phyloP scores from a whole-genome alignment of 495 filamentous ascomycete genomes.

The Neohortaea acidophila region DNA sequence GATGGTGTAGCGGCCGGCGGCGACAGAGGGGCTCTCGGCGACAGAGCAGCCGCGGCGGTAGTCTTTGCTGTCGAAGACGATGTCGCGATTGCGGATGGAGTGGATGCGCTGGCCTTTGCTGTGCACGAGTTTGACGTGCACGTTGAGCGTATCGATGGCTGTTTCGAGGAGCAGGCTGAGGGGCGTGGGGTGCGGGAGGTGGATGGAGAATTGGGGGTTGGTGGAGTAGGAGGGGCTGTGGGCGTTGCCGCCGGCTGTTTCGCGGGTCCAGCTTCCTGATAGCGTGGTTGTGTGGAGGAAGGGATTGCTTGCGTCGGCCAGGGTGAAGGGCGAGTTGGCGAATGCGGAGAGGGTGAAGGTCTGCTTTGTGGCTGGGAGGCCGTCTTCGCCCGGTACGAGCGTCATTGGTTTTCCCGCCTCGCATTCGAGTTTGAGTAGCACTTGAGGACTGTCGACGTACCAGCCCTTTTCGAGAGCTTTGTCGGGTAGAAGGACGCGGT shows the following conservation, averaged over 20 bases:
- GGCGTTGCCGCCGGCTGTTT: slow-evolving; percentile 73
- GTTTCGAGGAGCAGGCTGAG: slow-evolving; percentile 60
- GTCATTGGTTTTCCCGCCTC: slow-evolving; percentile 49
- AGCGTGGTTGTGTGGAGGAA: slow-evolving; percentile 41
- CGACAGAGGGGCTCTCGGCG: slow-evolving; percentile 41
- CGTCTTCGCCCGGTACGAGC: slow-evolving; percentile 62
- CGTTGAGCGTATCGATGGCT: slow-evolving; percentile 39
- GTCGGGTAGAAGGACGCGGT: slow-evolving; percentile 56
- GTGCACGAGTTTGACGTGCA: slow-evolving; percentile 76
- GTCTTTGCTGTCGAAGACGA: slow-evolving; percentile 65
- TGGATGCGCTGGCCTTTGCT: slow-evolving; percentile 54
- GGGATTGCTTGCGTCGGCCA: slow-evolving; percentile 44
- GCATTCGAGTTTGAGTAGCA: slow-evolving; percentile 54
- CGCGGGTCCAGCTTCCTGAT: slow-evolving; percentile 52
- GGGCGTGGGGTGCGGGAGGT: slow-evolving; percentile 38
- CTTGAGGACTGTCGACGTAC: slow-evolving; percentile 91
- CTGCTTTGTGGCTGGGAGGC: slow-evolving; percentile 50
- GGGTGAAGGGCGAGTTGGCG: slow-evolving; percentile 40
- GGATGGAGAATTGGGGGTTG: slow-evolving; percentile 74
- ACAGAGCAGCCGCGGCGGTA: slow-evolving; percentile 67
- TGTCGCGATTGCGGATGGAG: slow-evolving; percentile 53
- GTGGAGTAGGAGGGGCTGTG: slow-evolving; percentile 54
- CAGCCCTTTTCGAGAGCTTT: slow-evolving; percentile 50
- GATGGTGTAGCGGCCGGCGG: slow-evolving; percentile 64
- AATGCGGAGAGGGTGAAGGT: slow-evolving; percentile 76